Base-by-base conservation (phyloP, 192 early-diverging fungal genomes). In the Mortierella alpina region DNA sequence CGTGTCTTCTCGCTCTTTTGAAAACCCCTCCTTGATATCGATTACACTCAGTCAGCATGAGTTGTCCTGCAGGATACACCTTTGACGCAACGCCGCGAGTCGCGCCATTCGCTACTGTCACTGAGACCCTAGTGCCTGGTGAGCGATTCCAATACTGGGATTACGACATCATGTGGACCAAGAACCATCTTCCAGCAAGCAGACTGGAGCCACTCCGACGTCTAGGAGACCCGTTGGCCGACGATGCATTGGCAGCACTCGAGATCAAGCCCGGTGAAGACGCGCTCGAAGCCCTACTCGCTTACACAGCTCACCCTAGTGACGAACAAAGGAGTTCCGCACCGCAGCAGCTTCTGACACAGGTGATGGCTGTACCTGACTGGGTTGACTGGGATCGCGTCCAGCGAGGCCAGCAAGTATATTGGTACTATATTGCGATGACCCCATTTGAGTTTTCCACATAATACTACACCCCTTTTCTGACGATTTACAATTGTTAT, bases 381-480 rank as follows among this genome's bases (percentile, higher is more conserved):
- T 82, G 79, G 79, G 59, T 82, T 4, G 61, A 82, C 9, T 68
- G 63, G 70, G 49, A 63, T 5, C 65, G 68, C 10, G 58, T 82
- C 2, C 47, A 59, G n/a, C 56, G 79, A 6, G 79, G 79, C 0
- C 79, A 82, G 65, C 52, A 67, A 11, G 79, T 82, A 0, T 74
- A 51, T 22, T 58, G 66, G 79, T 77, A 55, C 57, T 60, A 58
- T 10, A 22, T n/a, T 5, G 23, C 22, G 8, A 10, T n/a, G n/a
- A n/a, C n/a, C n/a, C n/a, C n/a, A n/a, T n/a, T n/a, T n/a, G 15
- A 47, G 5, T 50, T 12, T 23, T 63, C 39, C 15, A 31, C 1
- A 18, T 6, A 13, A 3, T 1, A 8, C 20, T 49, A 13, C 22
- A 4, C 18, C 18, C 12, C 46, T 23, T 31, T 63, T 12, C 20